Evolutionary conservation across 1,139 yeast genomes (phyloP), one percentile per base, ranked within the genome.

Genomic region (Magnusiomyces starmeri): DNA sequence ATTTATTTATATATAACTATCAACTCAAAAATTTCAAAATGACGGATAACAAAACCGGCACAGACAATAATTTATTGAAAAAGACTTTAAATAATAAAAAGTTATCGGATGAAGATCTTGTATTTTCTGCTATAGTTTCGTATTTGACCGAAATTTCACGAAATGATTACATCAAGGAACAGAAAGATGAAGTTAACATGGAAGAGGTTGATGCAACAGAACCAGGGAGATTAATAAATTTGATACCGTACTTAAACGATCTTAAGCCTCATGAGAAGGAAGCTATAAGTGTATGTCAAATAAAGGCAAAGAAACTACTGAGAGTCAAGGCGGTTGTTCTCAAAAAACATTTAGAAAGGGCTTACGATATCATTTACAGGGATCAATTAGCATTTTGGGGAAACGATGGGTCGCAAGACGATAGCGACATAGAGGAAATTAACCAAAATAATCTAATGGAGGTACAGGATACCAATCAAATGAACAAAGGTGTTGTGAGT

Each of bases 401-500:
- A 2, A 69, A 62, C 21, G 64, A 59, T 46, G 59, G 54, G 16
- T 55, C 58, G 12, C 62, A 59, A 6, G 51, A 54, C 4, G 74
- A 74, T 48, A 73, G 75, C 44, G 79, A 75, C 43, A 69, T 70
- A 46, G 77, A 73, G n/a, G 72, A 63, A 4, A 57, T 63, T 2
- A 75, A 72, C 52, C 73, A 69, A 22, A 72, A 71, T 20, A 77
- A 79, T 27, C 62, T 86, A 56, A 81, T 87, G 85, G 81, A 77
- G 2, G 81, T 68, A 20, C 55, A 59, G 43, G 68, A 65, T 14
- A 53, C 59, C 4, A 89, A 88, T 61, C 73, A 78, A 3, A 76
- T 87, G 70, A 90, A 90, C 65, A 86, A 83, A 62, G 79, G 85
- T 25, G 85, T 89, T 1, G 85, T 84, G 0, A 76, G 81, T 18